These are phyloP conservation scores for Aspergillus ochraceoroseus DNA, from an alignment of 2,329 filamentous ascomycete species.

Conservation along the genomic window DNA sequence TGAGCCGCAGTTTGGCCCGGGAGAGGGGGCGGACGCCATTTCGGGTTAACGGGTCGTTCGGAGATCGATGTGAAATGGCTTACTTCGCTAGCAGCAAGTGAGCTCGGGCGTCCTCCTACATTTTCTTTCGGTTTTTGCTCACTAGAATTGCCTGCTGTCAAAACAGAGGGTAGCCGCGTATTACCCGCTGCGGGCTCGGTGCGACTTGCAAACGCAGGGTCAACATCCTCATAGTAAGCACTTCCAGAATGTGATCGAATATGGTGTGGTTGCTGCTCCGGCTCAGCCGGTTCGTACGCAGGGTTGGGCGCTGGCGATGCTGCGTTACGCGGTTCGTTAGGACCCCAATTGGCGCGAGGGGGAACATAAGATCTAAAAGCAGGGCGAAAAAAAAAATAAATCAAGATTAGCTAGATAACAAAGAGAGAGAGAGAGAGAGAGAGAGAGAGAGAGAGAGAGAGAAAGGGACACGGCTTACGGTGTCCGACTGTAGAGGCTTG, in stretches of 20 bases:
- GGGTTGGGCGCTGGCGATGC: slow-evolving; percentile 20
- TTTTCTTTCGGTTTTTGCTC: slow-evolving; percentile 46
- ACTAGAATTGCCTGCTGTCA: slow-evolving; percentile 40
- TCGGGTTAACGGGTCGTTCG: slow-evolving; percentile 81
- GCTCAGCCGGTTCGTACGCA: slow-evolving; percentile 23
- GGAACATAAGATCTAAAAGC: slow-evolving; percentile 39
- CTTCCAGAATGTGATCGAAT: slow-evolving; percentile 35
- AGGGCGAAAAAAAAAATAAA: too few relatives aligned
- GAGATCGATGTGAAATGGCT: slow-evolving; percentile 88
- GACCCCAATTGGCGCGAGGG: slow-evolving; percentile 44
- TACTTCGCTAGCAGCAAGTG: slow-evolving; percentile 70
- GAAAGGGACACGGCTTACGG: slow-evolving; percentile 54
- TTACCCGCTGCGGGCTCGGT: slow-evolving; percentile 28
- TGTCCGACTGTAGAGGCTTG: slow-evolving; percentile 67
- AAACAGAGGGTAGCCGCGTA: slow-evolving; percentile 31
- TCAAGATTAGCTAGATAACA: not conserved
- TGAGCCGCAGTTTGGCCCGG: slow-evolving; percentile 46
- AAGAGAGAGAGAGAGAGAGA: not conserved
- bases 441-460: not conserved
- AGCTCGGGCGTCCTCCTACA: slow-evolving; percentile 59
- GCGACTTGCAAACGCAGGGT: slow-evolving; percentile 68
- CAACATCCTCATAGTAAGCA: slow-evolving; percentile 86
- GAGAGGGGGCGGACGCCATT: slow-evolving; percentile 59
- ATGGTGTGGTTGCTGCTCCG: slow-evolving; percentile 23
- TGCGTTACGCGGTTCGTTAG: slow-evolving; percentile 15